Base-by-base conservation (phyloP, 2,329 filamentous ascomycete genomes). In the Cladosporium cucumerinum region DNA sequence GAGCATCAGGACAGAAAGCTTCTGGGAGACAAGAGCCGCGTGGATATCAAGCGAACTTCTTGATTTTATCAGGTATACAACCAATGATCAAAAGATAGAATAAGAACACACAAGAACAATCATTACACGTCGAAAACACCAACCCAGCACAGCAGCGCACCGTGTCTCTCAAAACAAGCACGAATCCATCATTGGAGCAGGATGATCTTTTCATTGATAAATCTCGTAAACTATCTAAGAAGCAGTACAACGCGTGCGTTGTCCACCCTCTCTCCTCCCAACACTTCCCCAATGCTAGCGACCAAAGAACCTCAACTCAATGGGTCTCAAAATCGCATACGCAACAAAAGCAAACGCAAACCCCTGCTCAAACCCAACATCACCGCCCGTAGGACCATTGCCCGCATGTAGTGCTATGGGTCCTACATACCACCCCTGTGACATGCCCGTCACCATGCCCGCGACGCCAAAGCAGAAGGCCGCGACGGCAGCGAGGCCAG, bases 381-480 rank as follows among this genome's bases (percentile, higher is more conserved):
- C 86, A 28, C 85, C 86, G 46, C 85, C 86, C 57, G 77, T 79
- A 26, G 80, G 71, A 63, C 80, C 75, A 28, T 76, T 75, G 52
- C 86, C 82, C 62, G 87, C 87, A 34, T 85, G 78, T 65, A 81
- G 79, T 0, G 87, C 88, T 66, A 92, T 86, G 0, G 88, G 89
- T 0, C 89, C 89, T 0, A 85, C 84, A 55, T 62, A 89, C 88
- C 89, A 92, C 0, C 80, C 76, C 76, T 92, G 89, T n/a, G 84
- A 84, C 87, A 92, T 92, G 5, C 89, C 89, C 11, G 85, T 79
- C 2, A 90, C 82, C 71, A 89, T 88, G 14, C 89, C 89, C 18
- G 82, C 81, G 43, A 89, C 77, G 59, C 89, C 89, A 63, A 85
- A 84, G 71, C 80, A 80, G 75, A 91, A 91, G 0, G 89, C 87